Conservation (phyloP, 352 stramenopile genomes). For the Globisporangium orthogonon region DNA sequence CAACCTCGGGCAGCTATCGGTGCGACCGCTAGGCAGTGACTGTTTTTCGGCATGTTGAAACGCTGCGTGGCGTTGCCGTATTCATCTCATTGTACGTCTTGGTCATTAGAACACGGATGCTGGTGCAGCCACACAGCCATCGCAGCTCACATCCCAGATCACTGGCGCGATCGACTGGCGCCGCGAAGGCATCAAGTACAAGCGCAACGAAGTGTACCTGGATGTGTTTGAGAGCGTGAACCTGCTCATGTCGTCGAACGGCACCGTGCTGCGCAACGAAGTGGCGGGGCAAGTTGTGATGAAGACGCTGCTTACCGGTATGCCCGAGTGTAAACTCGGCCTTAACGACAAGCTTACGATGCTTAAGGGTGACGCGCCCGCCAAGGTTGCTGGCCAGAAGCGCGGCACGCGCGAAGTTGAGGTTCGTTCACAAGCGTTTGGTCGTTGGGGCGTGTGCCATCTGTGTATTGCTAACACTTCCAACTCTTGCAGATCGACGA, state of each 20-base stretch:
- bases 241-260: constrained; percentile 77
- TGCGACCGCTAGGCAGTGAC: constrained; percentile 16
- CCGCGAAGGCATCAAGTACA: constrained; percentile 94
- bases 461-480: too few species aligned
- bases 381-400: too few species aligned
- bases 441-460: too few species aligned
- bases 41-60: too few species aligned
- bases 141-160: constrained; percentile 77
- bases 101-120: constrained; percentile 76
- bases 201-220: constrained; percentile 98
- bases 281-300: too few species aligned
- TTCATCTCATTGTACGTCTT: too few species aligned
- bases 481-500: constrained; percentile 93
- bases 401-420: too few species aligned
- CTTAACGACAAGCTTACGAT: constrained; percentile 88
- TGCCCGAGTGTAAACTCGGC: too few species aligned
- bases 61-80: too few species aligned
- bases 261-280: too few species aligned
- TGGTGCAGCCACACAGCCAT: constrained; percentile 87
- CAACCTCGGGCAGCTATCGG: constrained; percentile 89
- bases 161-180: constrained; percentile 95
- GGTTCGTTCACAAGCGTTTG: constrained; percentile 80
- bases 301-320: too few species aligned
- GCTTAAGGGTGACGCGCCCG: constrained; percentile 19
- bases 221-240: constrained; percentile 98